A percentile compares a stretch with the other conserved stretches of the same genome.
These are phyloP conservation scores for Calonectria henricotiae DNA, from an alignment of 2,329 filamentous ascomycete species.

Conservation along the genomic window DNA sequence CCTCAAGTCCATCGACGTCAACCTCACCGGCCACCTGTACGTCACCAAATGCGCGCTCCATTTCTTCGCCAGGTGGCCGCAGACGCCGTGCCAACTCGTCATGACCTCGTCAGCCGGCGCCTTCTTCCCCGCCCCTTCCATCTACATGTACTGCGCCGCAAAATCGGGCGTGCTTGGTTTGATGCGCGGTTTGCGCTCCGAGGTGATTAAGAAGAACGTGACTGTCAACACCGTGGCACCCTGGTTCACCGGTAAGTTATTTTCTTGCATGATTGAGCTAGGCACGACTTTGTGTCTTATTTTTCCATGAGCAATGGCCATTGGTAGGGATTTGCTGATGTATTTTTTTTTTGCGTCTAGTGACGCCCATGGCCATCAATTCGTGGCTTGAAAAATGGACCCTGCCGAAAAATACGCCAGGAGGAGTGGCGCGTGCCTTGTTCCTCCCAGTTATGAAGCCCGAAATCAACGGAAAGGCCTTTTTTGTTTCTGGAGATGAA, in stretches of 20 bases:
- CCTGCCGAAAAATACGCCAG: constrained; percentile 1
- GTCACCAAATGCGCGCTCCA: constrained; percentile 22
- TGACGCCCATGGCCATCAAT: constrained; percentile 7
- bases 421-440: neutral
- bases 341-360: neutral
- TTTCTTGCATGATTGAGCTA: neutral
- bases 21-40: constrained; percentile 11
- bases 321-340: neutral
- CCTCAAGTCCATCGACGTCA: constrained; percentile 22
- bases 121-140: constrained; percentile 20
- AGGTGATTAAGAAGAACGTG: constrained; percentile 13
- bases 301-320: no score
- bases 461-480: neutral
- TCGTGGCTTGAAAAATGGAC: constrained; percentile 17
- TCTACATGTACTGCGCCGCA: constrained; percentile 23
- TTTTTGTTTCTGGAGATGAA: constrained; percentile 4
- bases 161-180: constrained; percentile 19
- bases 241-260: constrained; percentile 1
- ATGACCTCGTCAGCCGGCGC: constrained; percentile 16
- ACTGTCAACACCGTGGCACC: constrained; percentile 1
- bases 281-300: no score
- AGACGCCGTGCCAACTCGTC: constrained; percentile 16
- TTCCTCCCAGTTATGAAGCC: constrained; percentile 10
- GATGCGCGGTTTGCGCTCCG: constrained; percentile 18
- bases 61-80: constrained; percentile 16